Evolutionary conservation across 495 filamentous ascomycete species (phyloP), one percentile per base, ranked within the genome.

Genomic region (Aspergillus bertholletiae): DNA sequence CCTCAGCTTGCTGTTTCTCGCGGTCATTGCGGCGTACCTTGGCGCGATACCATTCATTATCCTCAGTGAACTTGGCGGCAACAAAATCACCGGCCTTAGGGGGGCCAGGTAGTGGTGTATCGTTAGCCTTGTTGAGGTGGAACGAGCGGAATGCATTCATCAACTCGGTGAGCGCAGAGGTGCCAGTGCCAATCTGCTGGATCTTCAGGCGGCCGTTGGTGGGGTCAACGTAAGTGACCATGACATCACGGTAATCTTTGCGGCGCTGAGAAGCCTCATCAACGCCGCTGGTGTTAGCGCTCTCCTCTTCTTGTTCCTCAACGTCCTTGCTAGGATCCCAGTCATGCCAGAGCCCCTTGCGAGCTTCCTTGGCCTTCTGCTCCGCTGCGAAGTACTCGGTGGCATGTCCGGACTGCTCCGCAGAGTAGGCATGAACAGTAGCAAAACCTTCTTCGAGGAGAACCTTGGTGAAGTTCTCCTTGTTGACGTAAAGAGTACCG

Each of bases 371-470:
- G 7, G 95, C 95, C 49, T 78, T 83, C 69, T 90, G 73, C 70
- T 97, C 88, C 1, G 95, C 95, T 4, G 90, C 89, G 59, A 90
- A 78, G 30, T 97, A 87, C 69, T 97, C 95, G 41, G 76, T 84
- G 24, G 86, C 86, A 63, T 96, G 90, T 46, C 91, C 94, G 11
- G 90, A 88, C 75, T 96, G 94, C 74, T 97, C 92, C 4, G 94
- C 95, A 21, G 93, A 97, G 75, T 96, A 97, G 49, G 83, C 80
- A 66, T 97, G 92, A 28, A 97, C 92, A 21, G 84, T 85, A 17
- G 95, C 95, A 26, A 96, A 72, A 45, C 95, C 95, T 72, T 97
- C 95, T 70, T 97, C 94, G 3, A 97, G 82, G 7, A 99, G 84
- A 11, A 90, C 66, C 75, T 96, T 96, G 60, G 94, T 90, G 72